A percentile compares a stretch with the other conserved stretches of the same genome.
phyloP scores from a whole-genome alignment of 2,329 filamentous ascomycete species.

The Xylaria polymorpha region DNA sequence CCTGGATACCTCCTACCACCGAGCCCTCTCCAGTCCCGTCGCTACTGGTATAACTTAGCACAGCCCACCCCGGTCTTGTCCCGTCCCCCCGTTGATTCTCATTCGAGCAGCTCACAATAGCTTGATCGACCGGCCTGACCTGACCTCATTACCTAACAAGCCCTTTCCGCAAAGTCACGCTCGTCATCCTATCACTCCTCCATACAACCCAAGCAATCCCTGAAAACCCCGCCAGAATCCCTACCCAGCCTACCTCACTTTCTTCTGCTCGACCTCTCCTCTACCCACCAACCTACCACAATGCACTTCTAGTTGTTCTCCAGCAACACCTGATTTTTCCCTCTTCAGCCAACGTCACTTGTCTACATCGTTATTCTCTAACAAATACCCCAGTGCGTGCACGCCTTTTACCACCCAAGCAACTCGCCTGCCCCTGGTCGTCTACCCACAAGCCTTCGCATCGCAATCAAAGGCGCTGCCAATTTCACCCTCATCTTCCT shows the following conservation, averaged over 20 bases:
- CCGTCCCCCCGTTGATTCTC: constrained; percentile 39
- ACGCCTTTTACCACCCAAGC: constrained; percentile 29
- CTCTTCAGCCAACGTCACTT: constrained; percentile 25
- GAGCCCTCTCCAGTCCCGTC: constrained; percentile 32
- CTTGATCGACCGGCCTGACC: constrained; percentile 42
- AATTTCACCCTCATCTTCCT: constrained; percentile 28
- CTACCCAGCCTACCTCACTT: constrained; percentile 43
- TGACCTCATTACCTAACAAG: constrained; percentile 48
- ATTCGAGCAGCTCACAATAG: constrained; percentile 39
- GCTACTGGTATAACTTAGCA: constrained; percentile 39
- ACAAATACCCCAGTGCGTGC: constrained; percentile 37
- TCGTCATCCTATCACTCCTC: constrained; percentile 50
- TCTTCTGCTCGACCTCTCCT: constrained; percentile 46
- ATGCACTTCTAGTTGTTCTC: constrained; percentile 39
- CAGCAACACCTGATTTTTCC: constrained; percentile 32
- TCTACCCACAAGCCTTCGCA: constrained; percentile 31
- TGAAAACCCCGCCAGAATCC: constrained; percentile 50
- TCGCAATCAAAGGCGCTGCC: constrained; percentile 29
- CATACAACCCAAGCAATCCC: constrained; percentile 41
- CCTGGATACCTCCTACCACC: constrained; percentile 31
- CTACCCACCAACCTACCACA: constrained; percentile 36
- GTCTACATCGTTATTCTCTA: constrained; percentile 33
- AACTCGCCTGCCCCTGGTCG: constrained; percentile 26
- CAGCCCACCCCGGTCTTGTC: constrained; percentile 37
- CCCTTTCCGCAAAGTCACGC: constrained; percentile 50